Evolutionary conservation across 352 stramenopile species (phyloP), one percentile per base, ranked within the genome.

Genomic region (Phytophthora quininea): DNA sequence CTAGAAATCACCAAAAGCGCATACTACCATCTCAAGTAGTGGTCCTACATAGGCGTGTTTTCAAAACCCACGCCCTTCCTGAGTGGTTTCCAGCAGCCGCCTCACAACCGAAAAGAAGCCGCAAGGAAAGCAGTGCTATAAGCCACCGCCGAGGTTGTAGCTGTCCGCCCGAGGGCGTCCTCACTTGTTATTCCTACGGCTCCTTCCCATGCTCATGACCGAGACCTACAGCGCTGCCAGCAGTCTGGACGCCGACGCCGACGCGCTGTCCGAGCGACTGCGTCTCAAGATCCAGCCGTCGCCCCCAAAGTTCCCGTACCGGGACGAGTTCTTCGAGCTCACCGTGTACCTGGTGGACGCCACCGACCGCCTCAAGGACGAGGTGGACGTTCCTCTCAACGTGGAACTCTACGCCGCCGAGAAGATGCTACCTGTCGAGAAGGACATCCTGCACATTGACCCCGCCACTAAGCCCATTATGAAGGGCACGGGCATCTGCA

Each of bases 261-360:
- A 91, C 19, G 69, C 57, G 35, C 89, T 88, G 47, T 82, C 74
- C 27, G 84, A 92, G 62, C 71, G 80, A 8, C 67, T 95, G 54
- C 80, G 83, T 3, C 62, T 96, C 27, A 96, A 96, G 67, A 93
- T 95, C 67, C 85, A 94, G 71, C 88, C 88, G 3, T 77, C 90
- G 35, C 88, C 88, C 48, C 88, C 88, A 38, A 88, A 93, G 66
- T 96, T 96, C 60, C 88, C 88, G 11, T 96, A 93, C 76, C 88
- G 86, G 24, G 77, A 91, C 70, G 84, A 95, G 54, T 84, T 85
- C 42, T 96, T 96, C 61, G 88, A 96, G 19, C 82, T 96, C 54
- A 95, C 86, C 0, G 84, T 96, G 54, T 96, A 93, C 57, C 83
- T 96, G 35, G 88, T 96, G n/a, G 86, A 94, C 56, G 64, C 81